phyloP scores from a whole-genome alignment of 225 moss, liverwort and hornwort species.

The Bryum argenteum region DNA sequence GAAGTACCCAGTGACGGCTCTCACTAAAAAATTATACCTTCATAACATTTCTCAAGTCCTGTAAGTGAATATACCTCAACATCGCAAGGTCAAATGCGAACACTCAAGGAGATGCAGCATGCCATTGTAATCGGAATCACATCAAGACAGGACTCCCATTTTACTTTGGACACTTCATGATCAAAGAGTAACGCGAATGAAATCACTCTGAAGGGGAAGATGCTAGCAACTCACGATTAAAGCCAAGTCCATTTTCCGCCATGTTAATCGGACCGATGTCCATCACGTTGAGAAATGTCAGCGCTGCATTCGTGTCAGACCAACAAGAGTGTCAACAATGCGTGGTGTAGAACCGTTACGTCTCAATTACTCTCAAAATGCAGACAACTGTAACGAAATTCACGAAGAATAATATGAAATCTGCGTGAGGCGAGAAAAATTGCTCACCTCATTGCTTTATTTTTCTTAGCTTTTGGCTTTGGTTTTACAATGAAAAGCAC shows the following conservation, averaged over 20 bases:
- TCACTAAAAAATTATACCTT: neutral
- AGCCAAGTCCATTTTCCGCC: neutral
- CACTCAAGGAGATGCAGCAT: neutral
- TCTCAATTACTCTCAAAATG: neutral
- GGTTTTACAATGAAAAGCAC: conserved; percentile 51
- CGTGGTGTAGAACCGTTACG: neutral
- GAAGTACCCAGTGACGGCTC: neutral
- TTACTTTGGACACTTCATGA: neutral
- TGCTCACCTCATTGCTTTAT: conserved; percentile 31
- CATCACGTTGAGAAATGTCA: conserved; percentile 9
- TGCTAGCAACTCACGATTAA: conserved; percentile 2
- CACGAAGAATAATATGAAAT: neutral
- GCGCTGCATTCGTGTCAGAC: conserved; percentile 24
- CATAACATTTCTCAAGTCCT: neutral
- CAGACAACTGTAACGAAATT: neutral
- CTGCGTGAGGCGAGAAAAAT: conserved; percentile 3
- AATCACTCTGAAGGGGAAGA: neutral
- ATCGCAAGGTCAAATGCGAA: neutral
- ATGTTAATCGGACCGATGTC: conserved; percentile 3
- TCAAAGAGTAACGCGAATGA: neutral
- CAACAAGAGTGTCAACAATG: conserved; percentile 21
- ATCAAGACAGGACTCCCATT: neutral
- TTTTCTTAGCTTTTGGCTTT: conserved; percentile 48
- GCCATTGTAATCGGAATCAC: neutral
- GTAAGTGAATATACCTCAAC: neutral